Conservation (phyloP, 371 early-diverging fungal species). For the Thermomucor indicae-seudaticae region DNA sequence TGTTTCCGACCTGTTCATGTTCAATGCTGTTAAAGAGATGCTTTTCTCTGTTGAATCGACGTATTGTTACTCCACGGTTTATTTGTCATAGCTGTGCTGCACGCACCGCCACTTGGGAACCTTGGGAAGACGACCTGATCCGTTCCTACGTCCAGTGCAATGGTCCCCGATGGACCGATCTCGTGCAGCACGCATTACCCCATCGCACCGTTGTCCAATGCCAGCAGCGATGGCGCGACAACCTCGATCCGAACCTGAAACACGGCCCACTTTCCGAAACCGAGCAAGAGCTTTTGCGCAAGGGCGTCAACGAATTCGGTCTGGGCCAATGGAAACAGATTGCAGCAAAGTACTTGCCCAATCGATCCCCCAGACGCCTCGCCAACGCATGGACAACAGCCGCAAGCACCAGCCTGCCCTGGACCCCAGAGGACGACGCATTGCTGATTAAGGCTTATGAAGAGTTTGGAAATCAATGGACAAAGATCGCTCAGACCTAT, state of each 20-base stretch:
- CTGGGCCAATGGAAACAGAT: constrained; percentile 23
- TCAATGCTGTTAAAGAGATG: too few species aligned
- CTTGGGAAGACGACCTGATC: constrained; percentile 35
- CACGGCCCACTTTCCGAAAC: constrained; percentile 22
- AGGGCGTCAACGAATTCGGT: constrained; percentile 16
- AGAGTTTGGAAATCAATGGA: constrained; percentile 23
- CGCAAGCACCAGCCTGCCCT: constrained; percentile 2
- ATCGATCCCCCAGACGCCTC: constrained; percentile 20
- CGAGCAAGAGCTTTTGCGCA: constrained; percentile 14
- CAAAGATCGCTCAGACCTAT: constrained; percentile 11
- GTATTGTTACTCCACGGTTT: too few species aligned
- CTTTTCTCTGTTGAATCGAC: too few species aligned
- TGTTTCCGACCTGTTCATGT: too few species aligned
- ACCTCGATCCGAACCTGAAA: constrained; percentile 13
- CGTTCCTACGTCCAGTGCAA: constrained; percentile 25
- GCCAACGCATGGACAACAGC: constrained; percentile 17
- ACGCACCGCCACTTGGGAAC: constrained; percentile 21
- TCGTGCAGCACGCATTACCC: constrained; percentile 32
- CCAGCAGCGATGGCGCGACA: constrained; percentile 21
- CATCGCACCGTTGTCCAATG: constrained; percentile 21
- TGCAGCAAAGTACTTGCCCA: constrained; percentile 18
- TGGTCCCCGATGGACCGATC: constrained; percentile 25
- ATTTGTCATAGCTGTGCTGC: too few species aligned
- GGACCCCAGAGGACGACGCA: constrained; percentile 33
- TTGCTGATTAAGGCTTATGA: constrained; percentile 17